Evolutionary conservation across 768 basidiomycete species (phyloP), one percentile per base, ranked within the genome.

Genomic region (Calocybe cyanea): DNA sequence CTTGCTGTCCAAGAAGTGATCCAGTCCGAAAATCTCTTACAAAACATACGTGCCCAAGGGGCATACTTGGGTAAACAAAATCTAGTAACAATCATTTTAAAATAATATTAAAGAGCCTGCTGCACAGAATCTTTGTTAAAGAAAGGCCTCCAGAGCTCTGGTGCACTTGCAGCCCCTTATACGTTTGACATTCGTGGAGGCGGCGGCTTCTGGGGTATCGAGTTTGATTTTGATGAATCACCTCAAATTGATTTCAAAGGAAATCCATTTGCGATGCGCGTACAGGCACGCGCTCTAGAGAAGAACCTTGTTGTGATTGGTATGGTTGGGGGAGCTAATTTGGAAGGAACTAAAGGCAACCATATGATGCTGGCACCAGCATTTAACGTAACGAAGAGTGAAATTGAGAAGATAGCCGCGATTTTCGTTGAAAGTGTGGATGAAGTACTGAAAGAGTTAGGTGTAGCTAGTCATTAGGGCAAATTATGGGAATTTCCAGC

Each of bases 201-300:
- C 15, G 92, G 92, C 25, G 76, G 81, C 21, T 90, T 92, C 68
- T 92, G 86, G 85, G 85, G 72, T 18, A 66, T 93, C 43, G 91
- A 93, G 59, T 92, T 90, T 51, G 87, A 91, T 54, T 81, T 87
- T 51, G 70, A 71, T 10, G 68, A 72, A 45, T 72, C 68, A 8
- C 47, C 62, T 30, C 61, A 62, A n/a, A 41, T 79, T 14, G 68
- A 80, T 48, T 73, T 86, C 48, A 70, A 72, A 52, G 75, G 72
- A 2, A 49, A 74, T 38, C 60, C 63, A 28, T 87, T 92, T 55
- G 87, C 80, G 14, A 78, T 82, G 64, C 69, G 78, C 17, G 75
- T 87, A 13, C 90, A 91, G 62, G 84, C 79, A 21, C 78, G 75
- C 36, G 80, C 81, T 43, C 60, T 92, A 47, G 64, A 76, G 56